Evolutionary conservation across 1,284 basidiomycete species (phyloP), one percentile per base, ranked within the genome.

Genomic region (Athelia sp.): DNA sequence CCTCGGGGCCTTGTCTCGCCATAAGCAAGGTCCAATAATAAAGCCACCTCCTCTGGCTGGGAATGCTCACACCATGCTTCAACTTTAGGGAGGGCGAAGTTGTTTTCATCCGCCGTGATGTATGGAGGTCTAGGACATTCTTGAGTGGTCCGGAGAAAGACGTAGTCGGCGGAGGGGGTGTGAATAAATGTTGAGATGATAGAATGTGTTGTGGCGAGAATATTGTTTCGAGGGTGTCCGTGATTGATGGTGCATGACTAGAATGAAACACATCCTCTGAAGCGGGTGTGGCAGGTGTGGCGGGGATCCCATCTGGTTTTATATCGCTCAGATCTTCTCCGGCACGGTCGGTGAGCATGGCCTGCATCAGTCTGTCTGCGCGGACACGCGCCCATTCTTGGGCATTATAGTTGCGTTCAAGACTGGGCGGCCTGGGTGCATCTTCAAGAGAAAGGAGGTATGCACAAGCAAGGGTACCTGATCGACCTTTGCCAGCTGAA

Each of bases 391-490:
- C 71, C 71, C 73, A 76, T 52, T 80, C 70, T 51, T 75, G 73
- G 11, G 69, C 62, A 10, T 69, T 69, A 53, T 77, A 69, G 50
- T 71, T 81, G 13, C 74, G 67, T 56, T 76, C 66, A 2, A 78
- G 66, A 32, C 66, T 65, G 0, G 80, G 79, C 14, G 78, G 70
- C 3, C 66, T 68, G 2, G 79, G 76, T 2, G 64, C 58, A 46
- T 69, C 64, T 32, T 78, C 71, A 2, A 79, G 68, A 0, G 86
- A 76, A 15, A 92, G 76, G 2, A 92, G 73, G 63, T 91, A 91
- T 6, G 87, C 72, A 61, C 89, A 91, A 0, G 89, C 85, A 56
- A 92, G 76, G 0, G 87, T 92, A 4, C 90, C 90, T 0, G 88
- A 90, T 45, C 90, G 75, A 14, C 90, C 90, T 65, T 93, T 89